These are phyloP conservation scores for Epichloe scottii DNA, from an alignment of 2,329 filamentous ascomycete species.

Conservation along the genomic window DNA sequence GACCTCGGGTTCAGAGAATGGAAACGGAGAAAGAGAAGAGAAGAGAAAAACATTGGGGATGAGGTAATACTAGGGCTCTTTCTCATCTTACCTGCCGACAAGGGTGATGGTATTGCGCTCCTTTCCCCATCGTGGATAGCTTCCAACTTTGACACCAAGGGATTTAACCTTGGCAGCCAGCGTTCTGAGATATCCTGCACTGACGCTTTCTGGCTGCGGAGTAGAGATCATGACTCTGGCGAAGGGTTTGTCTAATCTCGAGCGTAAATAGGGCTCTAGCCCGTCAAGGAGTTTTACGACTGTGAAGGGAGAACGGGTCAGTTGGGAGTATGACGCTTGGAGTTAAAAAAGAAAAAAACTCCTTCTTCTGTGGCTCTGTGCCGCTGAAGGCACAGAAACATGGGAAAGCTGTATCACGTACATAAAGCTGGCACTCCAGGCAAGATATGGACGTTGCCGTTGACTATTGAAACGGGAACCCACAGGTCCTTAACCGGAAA, in stretches of 20 bases:
- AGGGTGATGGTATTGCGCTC: conserved; percentile 81
- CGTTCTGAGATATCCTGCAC: conserved; percentile 36
- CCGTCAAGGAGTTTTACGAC: conserved; percentile 49
- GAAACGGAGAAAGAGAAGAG: no score
- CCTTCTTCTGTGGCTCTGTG: no score
- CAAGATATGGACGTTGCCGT: conserved; percentile 85
- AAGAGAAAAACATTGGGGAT: no score
- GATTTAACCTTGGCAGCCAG: no score
- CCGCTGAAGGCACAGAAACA: no score
- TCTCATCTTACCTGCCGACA: conserved; percentile 42
- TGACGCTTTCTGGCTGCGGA: conserved; percentile 71
- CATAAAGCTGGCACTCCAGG: conserved; percentile 80
- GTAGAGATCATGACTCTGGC: conserved; percentile 70
- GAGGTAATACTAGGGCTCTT: no score
- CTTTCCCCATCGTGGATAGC: conserved; percentile 88
- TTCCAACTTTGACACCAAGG: conserved; percentile 72
- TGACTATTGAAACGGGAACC: conserved; percentile 83
- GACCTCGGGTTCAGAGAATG: no score
- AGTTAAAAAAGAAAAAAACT: no score
- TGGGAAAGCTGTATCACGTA: conserved; percentile 19
- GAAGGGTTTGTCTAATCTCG: conserved; percentile 43
- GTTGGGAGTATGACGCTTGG: no score
- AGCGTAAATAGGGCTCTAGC: conserved; percentile 56
- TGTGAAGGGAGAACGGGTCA: no score
- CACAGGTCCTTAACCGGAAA: conserved; percentile 74